These are phyloP conservation scores for Mortierella alpina DNA, from an alignment of 192 early-diverging fungal species.

Conservation along the genomic window DNA sequence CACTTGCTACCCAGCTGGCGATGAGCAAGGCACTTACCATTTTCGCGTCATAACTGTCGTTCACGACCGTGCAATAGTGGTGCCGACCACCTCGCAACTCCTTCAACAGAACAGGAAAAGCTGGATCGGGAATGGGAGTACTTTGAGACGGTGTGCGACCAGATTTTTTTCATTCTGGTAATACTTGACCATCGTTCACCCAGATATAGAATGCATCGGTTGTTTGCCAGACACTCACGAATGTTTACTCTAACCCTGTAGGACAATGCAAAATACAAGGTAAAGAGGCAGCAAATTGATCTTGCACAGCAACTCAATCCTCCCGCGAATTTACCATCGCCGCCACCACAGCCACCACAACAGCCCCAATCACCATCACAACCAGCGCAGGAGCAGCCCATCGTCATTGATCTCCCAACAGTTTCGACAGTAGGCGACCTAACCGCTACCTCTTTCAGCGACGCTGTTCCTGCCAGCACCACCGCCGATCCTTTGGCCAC, in stretches of 20 bases:
- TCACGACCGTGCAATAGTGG: constrained; percentile 10
- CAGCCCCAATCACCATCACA: background rate
- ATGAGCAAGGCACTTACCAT: background rate
- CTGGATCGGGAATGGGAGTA: constrained; percentile 52
- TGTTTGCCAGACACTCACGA: background rate
- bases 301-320: constrained; percentile 18
- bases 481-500: background rate
- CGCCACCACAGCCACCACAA: background rate
- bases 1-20: background rate
- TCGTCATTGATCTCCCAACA: too few relatives aligned
- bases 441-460: too few relatives aligned
- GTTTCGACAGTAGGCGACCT: too few relatives aligned
- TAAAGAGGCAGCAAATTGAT: constrained; percentile 29
- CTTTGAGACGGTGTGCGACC: constrained; percentile 53
- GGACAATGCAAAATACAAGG: constrained; percentile 45
- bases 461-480: background rate
- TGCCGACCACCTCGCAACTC: constrained; percentile 39
- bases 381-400: background rate
- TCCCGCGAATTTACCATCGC: background rate
- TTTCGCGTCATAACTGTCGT: too few relatives aligned
- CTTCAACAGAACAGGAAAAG: constrained; percentile 50
- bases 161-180: constrained; percentile 48
- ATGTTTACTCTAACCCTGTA: background rate
- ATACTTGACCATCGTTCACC: background rate
- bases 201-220: background rate